phyloP scores from a whole-genome alignment of 2,329 filamentous ascomycete species.

The Penicillium italicum region DNA sequence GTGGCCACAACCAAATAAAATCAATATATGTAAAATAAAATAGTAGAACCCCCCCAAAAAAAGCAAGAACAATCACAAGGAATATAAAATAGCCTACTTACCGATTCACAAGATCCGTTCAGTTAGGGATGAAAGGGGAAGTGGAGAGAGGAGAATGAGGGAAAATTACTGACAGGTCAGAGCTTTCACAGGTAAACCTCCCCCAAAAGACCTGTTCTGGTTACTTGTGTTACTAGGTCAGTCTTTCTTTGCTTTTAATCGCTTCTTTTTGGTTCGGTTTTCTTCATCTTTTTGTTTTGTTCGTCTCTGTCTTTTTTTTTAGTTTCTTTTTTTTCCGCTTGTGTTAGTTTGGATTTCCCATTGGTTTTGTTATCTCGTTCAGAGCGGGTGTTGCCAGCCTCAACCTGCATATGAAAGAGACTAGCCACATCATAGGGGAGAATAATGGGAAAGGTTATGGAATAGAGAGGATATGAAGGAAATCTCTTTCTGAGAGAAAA shows the following conservation, averaged over 20 bases:
- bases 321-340: neutral
- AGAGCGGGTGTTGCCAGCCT: conserved; percentile 10
- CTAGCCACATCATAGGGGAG: neutral
- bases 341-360: neutral
- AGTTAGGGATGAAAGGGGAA: conserved; percentile 24
- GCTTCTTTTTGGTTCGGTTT: neutral
- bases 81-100: conserved; percentile 18
- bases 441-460: neutral
- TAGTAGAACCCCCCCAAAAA: neutral
- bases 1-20: conserved; percentile 18
- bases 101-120: conserved; percentile 15
- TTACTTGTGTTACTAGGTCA: conserved; percentile 3
- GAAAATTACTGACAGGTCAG: conserved; percentile 19
- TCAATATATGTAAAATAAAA: neutral
- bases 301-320: neutral
- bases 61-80: conserved; percentile 10
- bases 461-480: neutral
- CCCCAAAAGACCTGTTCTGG: neutral
- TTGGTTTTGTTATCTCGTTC: conserved; percentile 11
- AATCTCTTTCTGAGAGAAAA: neutral
- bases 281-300: neutral
- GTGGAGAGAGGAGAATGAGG: conserved; percentile 21
- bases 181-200: conserved; percentile 2
- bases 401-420: conserved; percentile 5
- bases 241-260: neutral